These are phyloP conservation scores for Trametes meyenii DNA, from an alignment of 768 basidiomycete genomes.

Conservation along the genomic window DNA sequence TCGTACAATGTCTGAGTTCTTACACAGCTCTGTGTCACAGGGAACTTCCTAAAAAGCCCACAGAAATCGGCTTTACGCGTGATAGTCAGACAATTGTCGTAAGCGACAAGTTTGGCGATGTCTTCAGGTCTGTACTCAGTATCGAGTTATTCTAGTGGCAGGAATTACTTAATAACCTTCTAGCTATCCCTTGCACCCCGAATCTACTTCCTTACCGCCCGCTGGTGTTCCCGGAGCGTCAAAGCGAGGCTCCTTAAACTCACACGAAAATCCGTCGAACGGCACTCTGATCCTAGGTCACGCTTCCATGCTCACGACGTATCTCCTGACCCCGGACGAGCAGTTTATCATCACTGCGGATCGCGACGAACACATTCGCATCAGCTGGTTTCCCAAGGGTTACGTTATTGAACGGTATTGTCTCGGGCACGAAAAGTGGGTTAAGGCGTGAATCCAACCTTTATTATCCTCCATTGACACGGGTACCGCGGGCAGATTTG, in stretches of 20 bases:
- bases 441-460: background rate
- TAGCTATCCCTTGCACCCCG: conserved; percentile 65
- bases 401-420: conserved; percentile 87
- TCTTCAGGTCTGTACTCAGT: conserved; percentile 62
- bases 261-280: conserved; percentile 70
- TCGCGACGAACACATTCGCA: conserved; percentile 92
- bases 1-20: background rate
- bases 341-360: conserved; percentile 86
- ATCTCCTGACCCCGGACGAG: conserved; percentile 68
- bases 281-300: conserved; percentile 84
- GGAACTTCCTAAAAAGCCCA: conserved; percentile 83
- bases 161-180: background rate
- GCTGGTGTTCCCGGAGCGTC: conserved; percentile 22
- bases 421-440: conserved; percentile 81
- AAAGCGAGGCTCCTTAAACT: conserved; percentile 43
- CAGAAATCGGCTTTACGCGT: conserved; percentile 62
- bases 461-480: background rate
- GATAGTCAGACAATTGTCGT: conserved; percentile 71
- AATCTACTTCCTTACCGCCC: conserved; percentile 10
- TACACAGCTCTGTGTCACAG: conserved; percentile 41
- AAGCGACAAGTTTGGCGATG: conserved; percentile 94
- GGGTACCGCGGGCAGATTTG: conserved; percentile 54
- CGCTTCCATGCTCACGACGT: conserved; percentile 78
- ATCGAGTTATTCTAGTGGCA: background rate
- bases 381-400: conserved; percentile 88